Evolutionary conservation across 495 filamentous ascomycete genomes (phyloP).

Genomic region (Xylaria cubensis): DNA sequence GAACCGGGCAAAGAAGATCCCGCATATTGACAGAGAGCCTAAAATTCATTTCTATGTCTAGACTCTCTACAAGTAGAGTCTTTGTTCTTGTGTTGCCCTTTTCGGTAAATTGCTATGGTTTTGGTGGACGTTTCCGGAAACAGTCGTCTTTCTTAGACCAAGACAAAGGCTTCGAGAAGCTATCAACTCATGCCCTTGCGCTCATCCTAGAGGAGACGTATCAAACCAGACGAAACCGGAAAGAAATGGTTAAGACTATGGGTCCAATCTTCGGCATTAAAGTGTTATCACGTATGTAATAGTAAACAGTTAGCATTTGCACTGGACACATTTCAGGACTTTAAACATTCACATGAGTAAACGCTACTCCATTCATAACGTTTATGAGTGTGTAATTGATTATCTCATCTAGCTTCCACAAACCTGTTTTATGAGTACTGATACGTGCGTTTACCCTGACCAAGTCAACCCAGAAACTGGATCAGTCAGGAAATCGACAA

Average conservation of each 20-base stretch:
- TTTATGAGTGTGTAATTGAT: not conserved
- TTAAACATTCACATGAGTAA: not conserved
- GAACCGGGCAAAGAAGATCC: not conserved
- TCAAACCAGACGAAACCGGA: slow-evolving; percentile 13
- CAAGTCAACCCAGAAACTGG: not conserved
- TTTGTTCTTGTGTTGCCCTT: slow-evolving; percentile 22
- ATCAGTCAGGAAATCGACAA: not conserved
- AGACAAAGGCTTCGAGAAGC: slow-evolving; percentile 6
- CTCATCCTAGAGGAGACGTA: not conserved
- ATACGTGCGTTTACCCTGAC: not conserved
- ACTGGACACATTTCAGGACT: not conserved
- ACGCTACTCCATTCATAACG: not conserved
- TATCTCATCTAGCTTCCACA: slow-evolving; percentile 6
- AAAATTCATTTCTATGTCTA: slow-evolving; percentile 12
- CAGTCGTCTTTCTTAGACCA: not conserved
- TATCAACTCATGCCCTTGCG: not conserved
- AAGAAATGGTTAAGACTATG: not conserved
- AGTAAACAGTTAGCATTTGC: not conserved
- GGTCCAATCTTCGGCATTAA: not conserved
- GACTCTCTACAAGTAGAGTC: not conserved
- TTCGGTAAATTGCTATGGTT: not conserved
- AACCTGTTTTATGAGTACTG: slow-evolving; percentile 1
- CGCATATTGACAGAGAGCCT: not conserved
- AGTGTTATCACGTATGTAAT: not conserved
- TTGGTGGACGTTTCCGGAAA: slow-evolving; percentile 23